Evolutionary conservation across 2,329 filamentous ascomycete genomes (phyloP), one percentile per base, ranked within the genome.

Genomic region (Leptographium flavum): DNA sequence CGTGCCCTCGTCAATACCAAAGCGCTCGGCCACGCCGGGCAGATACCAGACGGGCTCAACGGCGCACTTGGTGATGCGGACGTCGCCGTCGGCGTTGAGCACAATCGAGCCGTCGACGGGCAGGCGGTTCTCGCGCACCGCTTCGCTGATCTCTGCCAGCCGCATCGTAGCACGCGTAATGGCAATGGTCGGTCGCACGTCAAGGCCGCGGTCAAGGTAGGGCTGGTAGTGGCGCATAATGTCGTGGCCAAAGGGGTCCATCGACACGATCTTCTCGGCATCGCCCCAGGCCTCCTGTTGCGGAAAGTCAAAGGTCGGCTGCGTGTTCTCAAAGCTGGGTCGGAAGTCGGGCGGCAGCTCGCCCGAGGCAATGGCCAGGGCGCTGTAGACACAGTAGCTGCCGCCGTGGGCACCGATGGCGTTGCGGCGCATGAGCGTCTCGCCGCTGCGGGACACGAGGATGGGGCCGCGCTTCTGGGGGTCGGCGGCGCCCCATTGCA

Each of bases 301-400:
- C 19, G 43, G 37, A 17, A 45, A 45, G 21, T 45, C 28, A 39
- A 45, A 45, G 14, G 43, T 45, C 36, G 43, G 43, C 43, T 45
- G 43, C 35, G 43, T 45, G 43, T 45, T 45, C 31, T 45, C 43
- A n/a, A 45, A 45, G 30, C 30, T 45, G 11, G 43, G 43, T 19
- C 43, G 43, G 43, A 45, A 45, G 43, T 45, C 37, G 14, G 43
- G 22, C 15, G 43, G 43, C 28, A 45, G 37, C 28, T 45, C 43
- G 43, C 43, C 43, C 15, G 43, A 37, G 8, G 43, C 43, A 14
- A 45, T 35, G 21, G 43, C 43, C 36, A 45, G 37, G 37, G 43
- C 43, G 43, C 37, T 45, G 43, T 45, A 45, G 15, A 45, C 43
- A 21, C 43, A 45, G 43, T 45, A 45, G 43, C 43, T 45, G 31